Evolutionary conservation across 768 basidiomycete genomes (phyloP).

Genomic region (Amanita muscaria): DNA sequence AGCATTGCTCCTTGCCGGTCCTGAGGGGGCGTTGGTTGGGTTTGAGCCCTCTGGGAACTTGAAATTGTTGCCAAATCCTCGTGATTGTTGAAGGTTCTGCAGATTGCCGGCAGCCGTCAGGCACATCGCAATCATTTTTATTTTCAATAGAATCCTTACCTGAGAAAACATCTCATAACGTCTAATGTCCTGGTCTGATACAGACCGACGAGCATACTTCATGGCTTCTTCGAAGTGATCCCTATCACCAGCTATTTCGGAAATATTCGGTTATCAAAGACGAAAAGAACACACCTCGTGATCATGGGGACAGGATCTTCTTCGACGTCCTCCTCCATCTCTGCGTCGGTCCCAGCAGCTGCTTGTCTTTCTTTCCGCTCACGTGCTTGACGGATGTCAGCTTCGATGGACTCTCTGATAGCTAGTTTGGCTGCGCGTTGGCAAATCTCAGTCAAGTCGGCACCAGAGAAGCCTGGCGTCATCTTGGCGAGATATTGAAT

Average conservation of each 20-base stretch:
- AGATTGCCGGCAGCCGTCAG: background rate
- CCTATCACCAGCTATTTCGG: conserved; percentile 23
- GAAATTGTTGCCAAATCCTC: conserved; percentile 91
- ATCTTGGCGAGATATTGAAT: conserved; percentile 80
- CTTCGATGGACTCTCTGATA: conserved; percentile 90
- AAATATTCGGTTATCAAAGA: conserved; percentile 3
- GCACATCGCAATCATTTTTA: background rate
- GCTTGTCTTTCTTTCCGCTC: conserved; percentile 81
- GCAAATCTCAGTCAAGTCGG: conserved; percentile 98
- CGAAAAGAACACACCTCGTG: conserved; percentile 42
- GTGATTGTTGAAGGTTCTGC: conserved; percentile 86
- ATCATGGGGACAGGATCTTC: conserved; percentile 88
- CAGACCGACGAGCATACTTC: conserved; percentile 94
- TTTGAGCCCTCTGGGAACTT: conserved; percentile 93
- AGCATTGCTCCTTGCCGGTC: conserved; percentile 47
- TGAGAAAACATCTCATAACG: conserved; percentile 98
- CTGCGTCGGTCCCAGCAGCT: conserved; percentile 54
- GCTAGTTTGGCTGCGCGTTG: conserved; percentile 96
- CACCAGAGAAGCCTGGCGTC: conserved; percentile 98
- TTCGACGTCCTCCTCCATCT: conserved; percentile 65
- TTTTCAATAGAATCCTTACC: conserved; percentile 30
- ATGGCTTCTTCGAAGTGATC: conserved; percentile 99
- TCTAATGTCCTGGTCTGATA: conserved; percentile 93
- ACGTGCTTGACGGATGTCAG: conserved; percentile 73
- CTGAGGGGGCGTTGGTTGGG: conserved; percentile 23